Evolutionary conservation across 2,329 filamentous ascomycete species (phyloP).

Genomic region (Blumeria graminis): DNA sequence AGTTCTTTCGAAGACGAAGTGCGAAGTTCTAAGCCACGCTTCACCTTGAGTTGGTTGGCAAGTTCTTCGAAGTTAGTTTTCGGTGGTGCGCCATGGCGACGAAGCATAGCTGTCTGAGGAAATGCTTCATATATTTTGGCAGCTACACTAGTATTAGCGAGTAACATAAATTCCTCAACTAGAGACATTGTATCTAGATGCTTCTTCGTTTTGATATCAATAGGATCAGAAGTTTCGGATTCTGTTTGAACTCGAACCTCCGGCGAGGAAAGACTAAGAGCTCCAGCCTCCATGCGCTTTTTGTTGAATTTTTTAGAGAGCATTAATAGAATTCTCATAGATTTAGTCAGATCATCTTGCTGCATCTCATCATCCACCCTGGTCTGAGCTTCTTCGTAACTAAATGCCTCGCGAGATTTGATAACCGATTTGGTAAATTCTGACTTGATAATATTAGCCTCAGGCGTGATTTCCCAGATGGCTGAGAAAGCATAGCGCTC

Average conservation of each 20-base stretch:
- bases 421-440: constrained; percentile 96
- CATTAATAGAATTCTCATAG: constrained; percentile 67
- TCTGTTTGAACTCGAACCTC: constrained; percentile 92
- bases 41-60: constrained; percentile 69
- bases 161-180: constrained; percentile 97
- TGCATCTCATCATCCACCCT: constrained; percentile 77
- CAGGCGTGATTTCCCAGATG: constrained; percentile 66
- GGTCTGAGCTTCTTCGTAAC: constrained; percentile 87
- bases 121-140: constrained; percentile 76
- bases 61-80: constrained; percentile 95
- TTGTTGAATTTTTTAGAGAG: constrained; percentile 84
- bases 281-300: constrained; percentile 89
- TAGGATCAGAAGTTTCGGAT: constrained; percentile 83
- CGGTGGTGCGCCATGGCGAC: constrained; percentile 75
- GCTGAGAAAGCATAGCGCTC: constrained; percentile 75
- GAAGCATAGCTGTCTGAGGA: constrained; percentile 82
- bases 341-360: constrained; percentile 67
- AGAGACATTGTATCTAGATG: constrained; percentile 89
- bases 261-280: constrained; percentile 85
- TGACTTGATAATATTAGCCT: constrained; percentile 66
- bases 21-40: constrained; percentile 55
- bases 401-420: constrained; percentile 86
- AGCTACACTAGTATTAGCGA: constrained; percentile 89
- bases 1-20: constrained; percentile 80
- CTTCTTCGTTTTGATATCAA: constrained; percentile 89